Evolutionary conservation across 2,329 filamentous ascomycete genomes (phyloP), one percentile per base, ranked within the genome.

Genomic region (Colletotrichum incanum): DNA sequence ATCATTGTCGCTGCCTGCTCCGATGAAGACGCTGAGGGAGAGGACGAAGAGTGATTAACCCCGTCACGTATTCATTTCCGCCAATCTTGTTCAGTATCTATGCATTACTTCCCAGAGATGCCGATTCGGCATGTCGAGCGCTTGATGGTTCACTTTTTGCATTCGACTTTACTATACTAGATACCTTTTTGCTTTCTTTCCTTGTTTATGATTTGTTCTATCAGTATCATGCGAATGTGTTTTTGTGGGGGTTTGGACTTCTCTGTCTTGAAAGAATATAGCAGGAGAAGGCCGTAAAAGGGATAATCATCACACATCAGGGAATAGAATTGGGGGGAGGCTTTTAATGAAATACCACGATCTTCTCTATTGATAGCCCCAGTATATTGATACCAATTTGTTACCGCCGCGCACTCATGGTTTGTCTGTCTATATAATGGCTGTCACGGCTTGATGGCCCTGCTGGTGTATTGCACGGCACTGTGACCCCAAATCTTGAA

Each of bases 1-100:
- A 70, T 72, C 37, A 47, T 70, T 11, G 60, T 59, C 11, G 61
- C 39, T 23, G 58, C 54, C 28, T 55, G 43, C 55, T 71, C 67
- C 23, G 67, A 68, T 18, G 72, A 72, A n/a, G 73, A 75, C 34
- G 73, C 73, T 2, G 73, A 75, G 50, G 73, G 73, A 11, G 73
- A 75, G 45, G 72, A 74, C 23, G 72, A 75, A 31, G 62, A 67
- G 49, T 52, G n/a, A 63, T 39, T 4, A 5, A 28, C 9, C 16
- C 23, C 16, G 16, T 37, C 23, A 34, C 20, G 11, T 11, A 20
- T 8, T 59, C 43, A 16, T 58, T 37, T 62, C 16, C 37, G 37
- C 20, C 14, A 14, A 23, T 23, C 1, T 34, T 54, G 16, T 68
- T 45, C 8, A 39, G 26, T 23, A 50, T 62, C 7, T 26, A 49